These are phyloP conservation scores for Candida glaebosa DNA, from an alignment of 805 yeast genomes.

Conservation along the genomic window DNA sequence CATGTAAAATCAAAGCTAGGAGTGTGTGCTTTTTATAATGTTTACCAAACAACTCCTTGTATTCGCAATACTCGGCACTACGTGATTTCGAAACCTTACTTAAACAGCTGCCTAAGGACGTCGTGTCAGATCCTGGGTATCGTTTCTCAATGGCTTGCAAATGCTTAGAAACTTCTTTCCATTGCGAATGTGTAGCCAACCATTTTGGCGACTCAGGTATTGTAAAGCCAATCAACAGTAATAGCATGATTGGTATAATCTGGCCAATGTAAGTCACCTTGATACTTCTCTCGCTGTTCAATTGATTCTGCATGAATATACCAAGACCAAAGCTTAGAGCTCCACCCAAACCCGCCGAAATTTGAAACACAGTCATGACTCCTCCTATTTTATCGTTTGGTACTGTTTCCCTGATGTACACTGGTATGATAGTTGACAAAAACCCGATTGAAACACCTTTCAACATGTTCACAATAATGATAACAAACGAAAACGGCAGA, in stretches of 20 bases:
- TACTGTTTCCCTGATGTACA: conserved; percentile 28
- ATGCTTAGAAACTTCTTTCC: conserved; percentile 32
- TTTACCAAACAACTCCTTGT: conserved; percentile 28
- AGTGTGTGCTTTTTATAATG: conserved; percentile 31
- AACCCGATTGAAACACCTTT: conserved; percentile 33
- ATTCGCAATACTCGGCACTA: conserved; percentile 18
- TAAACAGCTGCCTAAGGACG: neutral
- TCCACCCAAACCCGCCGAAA: conserved; percentile 17
- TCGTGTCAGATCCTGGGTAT: neutral
- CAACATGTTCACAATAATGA: conserved; percentile 25
- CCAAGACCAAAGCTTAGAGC: conserved; percentile 15
- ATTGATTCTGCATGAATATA: conserved; percentile 10
- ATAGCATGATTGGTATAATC: conserved; percentile 17
- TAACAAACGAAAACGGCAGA: conserved; percentile 21
- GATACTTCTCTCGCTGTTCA: conserved; percentile 12
- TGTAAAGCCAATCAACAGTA: conserved; percentile 16
- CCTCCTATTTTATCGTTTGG: conserved; percentile 20
- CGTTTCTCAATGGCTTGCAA: conserved; percentile 8
- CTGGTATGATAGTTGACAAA: conserved; percentile 26
- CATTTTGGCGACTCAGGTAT: conserved; percentile 33
- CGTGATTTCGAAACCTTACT: neutral
- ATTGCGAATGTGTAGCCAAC: conserved; percentile 25
- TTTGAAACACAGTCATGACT: conserved; percentile 21
- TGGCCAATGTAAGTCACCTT: conserved; percentile 11
- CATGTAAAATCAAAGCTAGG: conserved; percentile 37